phyloP scores from a whole-genome alignment of 108 stramenopile genomes.

The Pseudonitzschia multiseries region DNA sequence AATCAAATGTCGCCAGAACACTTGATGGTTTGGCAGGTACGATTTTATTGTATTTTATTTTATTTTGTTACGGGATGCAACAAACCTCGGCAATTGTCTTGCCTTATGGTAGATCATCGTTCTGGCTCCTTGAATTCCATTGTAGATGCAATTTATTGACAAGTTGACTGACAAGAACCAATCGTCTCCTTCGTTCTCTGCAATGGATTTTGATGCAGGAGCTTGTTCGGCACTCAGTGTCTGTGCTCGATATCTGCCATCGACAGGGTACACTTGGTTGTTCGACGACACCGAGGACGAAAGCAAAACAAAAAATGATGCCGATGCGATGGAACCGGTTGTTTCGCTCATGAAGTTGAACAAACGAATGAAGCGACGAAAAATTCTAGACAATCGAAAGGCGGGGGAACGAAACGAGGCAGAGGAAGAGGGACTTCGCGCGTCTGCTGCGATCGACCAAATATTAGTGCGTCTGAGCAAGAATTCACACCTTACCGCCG shows the following conservation, averaged over 20 bases:
- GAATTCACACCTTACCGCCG: conserved; percentile 27
- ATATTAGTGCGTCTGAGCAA: conserved; percentile 78
- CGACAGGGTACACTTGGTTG: conserved; percentile 77
- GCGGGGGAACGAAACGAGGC: conserved; percentile 75
- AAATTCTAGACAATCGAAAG: conserved; percentile 70
- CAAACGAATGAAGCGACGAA: conserved; percentile 59
- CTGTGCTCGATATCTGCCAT: conserved; percentile 75
- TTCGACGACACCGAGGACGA: conserved; percentile 50
- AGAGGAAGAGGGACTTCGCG: conserved; percentile 86
- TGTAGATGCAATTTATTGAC: not conserved
- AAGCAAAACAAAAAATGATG: conserved; percentile 25
- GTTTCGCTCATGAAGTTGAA: conserved; percentile 46
- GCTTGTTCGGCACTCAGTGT: conserved; percentile 72
- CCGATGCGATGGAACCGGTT: conserved; percentile 49
- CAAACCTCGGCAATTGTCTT: not conserved
- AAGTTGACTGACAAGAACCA: not conserved
- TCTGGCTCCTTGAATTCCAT: not conserved
- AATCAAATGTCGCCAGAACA: conserved; percentile 75
- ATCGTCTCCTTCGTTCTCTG: not conserved
- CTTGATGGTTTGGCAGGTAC: conserved; percentile 51
- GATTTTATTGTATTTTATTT: not conserved
- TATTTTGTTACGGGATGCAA: not conserved
- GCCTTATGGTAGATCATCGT: not conserved
- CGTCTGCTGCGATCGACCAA: conserved; percentile 79
- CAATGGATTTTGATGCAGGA: conserved; percentile 18